A percentile compares a stretch with the other conserved stretches of the same genome.
These are phyloP conservation scores for Umbelopsis ramanniana DNA, from an alignment of 192 early-diverging fungal genomes.

Conservation along the genomic window DNA sequence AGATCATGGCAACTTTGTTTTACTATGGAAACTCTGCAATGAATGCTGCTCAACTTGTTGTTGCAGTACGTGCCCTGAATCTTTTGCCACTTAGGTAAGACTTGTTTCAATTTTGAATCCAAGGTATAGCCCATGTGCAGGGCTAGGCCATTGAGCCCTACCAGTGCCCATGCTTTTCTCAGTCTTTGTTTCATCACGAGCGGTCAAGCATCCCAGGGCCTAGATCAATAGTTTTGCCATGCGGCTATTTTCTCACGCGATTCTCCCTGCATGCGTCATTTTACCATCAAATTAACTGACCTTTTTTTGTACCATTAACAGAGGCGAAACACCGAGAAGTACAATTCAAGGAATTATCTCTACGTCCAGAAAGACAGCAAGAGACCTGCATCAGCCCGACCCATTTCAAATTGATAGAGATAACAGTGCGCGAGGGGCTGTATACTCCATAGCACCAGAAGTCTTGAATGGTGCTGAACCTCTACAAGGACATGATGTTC, in stretches of 20 bases:
- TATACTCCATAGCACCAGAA: constrained; percentile 45
- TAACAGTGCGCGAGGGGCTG: constrained; percentile 32
- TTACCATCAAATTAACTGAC: background rate
- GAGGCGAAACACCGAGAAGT: constrained; percentile 53
- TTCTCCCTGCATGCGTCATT: background rate
- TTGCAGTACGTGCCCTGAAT: constrained; percentile 39
- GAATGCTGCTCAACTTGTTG: constrained; percentile 43
- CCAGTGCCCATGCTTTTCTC: too few species aligned
- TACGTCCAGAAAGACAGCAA: constrained; percentile 43
- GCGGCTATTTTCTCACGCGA: background rate
- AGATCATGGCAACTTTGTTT: constrained; percentile 46
- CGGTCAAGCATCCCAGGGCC: too few species aligned
- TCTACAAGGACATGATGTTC: constrained; percentile 30
- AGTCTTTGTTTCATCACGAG: too few species aligned
- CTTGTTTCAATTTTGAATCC: background rate
- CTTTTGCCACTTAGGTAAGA: constrained; percentile 43
- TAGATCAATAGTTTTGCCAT: background rate
- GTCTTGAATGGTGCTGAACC: constrained; percentile 36
- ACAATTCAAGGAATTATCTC: constrained; percentile 57
- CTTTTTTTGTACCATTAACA: constrained; percentile 20
- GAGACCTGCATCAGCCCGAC: constrained; percentile 33
- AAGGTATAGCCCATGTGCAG: too few species aligned
- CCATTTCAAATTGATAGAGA: constrained; percentile 50
- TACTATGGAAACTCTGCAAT: constrained; percentile 44
- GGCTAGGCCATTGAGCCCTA: too few species aligned